phyloP scores from a whole-genome alignment of 2,329 filamentous ascomycete species.

The Clonostachys byssicola region DNA sequence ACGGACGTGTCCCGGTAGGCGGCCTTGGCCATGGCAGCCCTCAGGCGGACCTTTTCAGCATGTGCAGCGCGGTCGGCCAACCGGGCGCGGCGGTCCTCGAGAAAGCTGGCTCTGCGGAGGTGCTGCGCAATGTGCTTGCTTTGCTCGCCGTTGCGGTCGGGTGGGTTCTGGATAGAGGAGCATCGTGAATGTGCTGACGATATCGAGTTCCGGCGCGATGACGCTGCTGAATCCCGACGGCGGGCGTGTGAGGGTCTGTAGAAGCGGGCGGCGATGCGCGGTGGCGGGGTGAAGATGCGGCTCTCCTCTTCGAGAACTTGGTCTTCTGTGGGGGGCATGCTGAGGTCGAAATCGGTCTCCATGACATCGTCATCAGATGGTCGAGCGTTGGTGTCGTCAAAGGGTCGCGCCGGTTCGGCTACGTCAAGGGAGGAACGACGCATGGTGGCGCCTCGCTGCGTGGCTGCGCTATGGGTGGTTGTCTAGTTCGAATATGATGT shows the following conservation, averaged over 20 bases:
- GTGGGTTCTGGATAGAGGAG: conserved; percentile 53
- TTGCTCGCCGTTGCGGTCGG: conserved; percentile 52
- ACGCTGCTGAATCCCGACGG: conserved; percentile 72
- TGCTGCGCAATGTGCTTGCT: conserved; percentile 78
- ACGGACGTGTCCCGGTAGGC: conserved; percentile 58
- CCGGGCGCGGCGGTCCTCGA: conserved; percentile 75
- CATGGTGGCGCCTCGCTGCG: conserved; percentile 22
- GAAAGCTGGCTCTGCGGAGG: conserved; percentile 72
- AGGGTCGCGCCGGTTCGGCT: conserved; percentile 33
- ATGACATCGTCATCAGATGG: conserved; percentile 14
- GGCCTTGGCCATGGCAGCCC: conserved; percentile 71
- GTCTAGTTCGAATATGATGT: too few species aligned
- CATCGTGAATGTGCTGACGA: conserved; percentile 71
- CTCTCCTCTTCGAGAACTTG: conserved; percentile 26
- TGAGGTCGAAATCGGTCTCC: conserved; percentile 26
- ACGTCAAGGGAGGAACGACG: conserved; percentile 34
- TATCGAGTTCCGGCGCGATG: conserved; percentile 75
- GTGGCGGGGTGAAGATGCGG: conserved; percentile 57
- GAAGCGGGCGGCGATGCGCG: conserved; percentile 75
- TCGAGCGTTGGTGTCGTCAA: conserved; percentile 25
- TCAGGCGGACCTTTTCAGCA: conserved; percentile 75
- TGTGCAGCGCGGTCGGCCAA: conserved; percentile 78
- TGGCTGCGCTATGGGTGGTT: too few species aligned
- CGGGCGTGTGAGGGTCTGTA: conserved; percentile 63
- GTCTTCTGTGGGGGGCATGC: conserved; percentile 30